Conservation (phyloP, 1,139 yeast species). For the Yamadazyma friedrichii region DNA sequence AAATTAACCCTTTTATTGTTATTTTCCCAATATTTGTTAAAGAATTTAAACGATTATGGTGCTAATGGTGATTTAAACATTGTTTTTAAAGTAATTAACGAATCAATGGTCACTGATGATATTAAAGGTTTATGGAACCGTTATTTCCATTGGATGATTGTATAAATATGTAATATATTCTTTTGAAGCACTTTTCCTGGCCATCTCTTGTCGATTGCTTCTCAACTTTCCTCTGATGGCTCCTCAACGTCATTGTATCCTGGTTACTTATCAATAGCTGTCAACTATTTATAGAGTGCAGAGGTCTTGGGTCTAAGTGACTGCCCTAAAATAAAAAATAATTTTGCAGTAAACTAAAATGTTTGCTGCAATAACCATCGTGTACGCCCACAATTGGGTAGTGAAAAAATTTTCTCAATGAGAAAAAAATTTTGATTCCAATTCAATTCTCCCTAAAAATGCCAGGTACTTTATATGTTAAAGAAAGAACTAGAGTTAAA, state of each 20-base stretch:
- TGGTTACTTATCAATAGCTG: too few relatives aligned
- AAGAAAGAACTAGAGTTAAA: constrained; percentile 46
- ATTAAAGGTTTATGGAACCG: constrained; percentile 17
- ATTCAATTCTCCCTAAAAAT: constrained; percentile 23
- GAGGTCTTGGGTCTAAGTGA: too few relatives aligned
- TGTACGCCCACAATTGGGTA: background rate
- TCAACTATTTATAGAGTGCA: too few relatives aligned
- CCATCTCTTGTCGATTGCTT: background rate
- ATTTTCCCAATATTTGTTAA: constrained; percentile 11
- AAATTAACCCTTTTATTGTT: constrained; percentile 13
- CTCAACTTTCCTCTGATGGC: too few relatives aligned
- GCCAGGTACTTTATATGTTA: constrained; percentile 70
- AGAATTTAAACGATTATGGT: constrained; percentile 63
- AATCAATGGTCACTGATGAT: constrained; percentile 22
- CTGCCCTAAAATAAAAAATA: too few relatives aligned
- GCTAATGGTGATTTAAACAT: constrained; percentile 35
- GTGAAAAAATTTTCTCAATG: background rate
- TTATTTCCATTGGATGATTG: constrained; percentile 19
- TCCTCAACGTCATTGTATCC: too few relatives aligned
- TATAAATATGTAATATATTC: constrained; percentile 1
- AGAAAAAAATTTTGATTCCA: constrained; percentile 1
- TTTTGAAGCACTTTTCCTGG: background rate
- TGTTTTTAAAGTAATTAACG: constrained; percentile 23
- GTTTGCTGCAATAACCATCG: background rate
- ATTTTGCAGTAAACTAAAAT: too few relatives aligned